Evolutionary conservation across 768 basidiomycete genomes (phyloP), one percentile per base, ranked within the genome.

Genomic region (Lentinula raphanica): DNA sequence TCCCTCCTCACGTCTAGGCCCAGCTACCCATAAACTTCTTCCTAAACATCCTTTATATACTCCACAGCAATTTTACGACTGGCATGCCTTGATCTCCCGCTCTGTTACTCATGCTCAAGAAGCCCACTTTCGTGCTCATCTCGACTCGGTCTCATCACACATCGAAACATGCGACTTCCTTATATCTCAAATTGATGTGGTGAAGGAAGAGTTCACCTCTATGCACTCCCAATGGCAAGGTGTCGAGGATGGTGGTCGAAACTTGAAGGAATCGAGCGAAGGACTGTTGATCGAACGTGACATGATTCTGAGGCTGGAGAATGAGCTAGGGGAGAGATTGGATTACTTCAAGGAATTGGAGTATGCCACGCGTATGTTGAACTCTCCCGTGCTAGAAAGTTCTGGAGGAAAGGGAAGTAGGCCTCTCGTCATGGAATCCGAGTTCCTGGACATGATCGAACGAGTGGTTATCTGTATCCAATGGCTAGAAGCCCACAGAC

Each of bases 261-360:
- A 85, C 67, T 70, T 98, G 62, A 89, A 98, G 72, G 87, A 87
- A 42, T 95, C 94, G 19, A 95, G 94, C 67, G 94, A 98, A 74
- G 79, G 85, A 63, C 70, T 98, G 50, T 74, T 99, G 35, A 86
- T 95, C 60, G 96, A 98, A 71, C 82, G 94, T 92, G 91, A 95
- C 60, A 81, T 79, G 45, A 74, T 96, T 5, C 71, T 95, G 9
- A 83, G 84, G 45, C 73, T 90, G 31, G 91, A 92, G 3, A 89
- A 93, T n/a, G 88, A 89, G 54, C 90, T 98, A 46, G 86, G 82
- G 3, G 74, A 79, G 23, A 80, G 92, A 36, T 71, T 98, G 57
- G 92, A 94, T 59, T 98, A 95, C 69, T 99, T 98, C 77, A 86
- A 92, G 66, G 93, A 96, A 66, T 83, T 99, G 40, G 97, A 98